Percentiles rank a stretch among this genome's conserved stretches.
phyloP scores from a whole-genome alignment of 2,329 filamentous ascomycete genomes.

The Cryphonectria japonica region DNA sequence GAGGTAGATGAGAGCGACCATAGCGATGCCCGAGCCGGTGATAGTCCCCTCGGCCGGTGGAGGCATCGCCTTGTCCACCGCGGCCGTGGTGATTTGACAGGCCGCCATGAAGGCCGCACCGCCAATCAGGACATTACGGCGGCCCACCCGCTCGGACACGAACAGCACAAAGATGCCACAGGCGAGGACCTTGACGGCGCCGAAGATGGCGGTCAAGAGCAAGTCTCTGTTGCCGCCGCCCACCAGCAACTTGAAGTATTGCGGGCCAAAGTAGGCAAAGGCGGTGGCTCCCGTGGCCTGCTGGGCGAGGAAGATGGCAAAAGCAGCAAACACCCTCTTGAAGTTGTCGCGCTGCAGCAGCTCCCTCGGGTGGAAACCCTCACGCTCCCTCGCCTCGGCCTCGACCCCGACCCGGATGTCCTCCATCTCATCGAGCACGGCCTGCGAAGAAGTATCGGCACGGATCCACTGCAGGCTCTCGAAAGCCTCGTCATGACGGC shows the following conservation, averaged over 20 bases:
- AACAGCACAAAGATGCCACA: slow-evolving; percentile 57
- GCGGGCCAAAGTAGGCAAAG: slow-evolving; percentile 58
- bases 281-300: slow-evolving; percentile 59
- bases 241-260: slow-evolving; percentile 57
- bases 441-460: slow-evolving; percentile 42
- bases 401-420: slow-evolving; percentile 53
- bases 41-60: slow-evolving; percentile 37
- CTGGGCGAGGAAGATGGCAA: slow-evolving; percentile 54
- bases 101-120: slow-evolving; percentile 50
- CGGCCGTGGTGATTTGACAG: slow-evolving; percentile 49
- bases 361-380: slow-evolving; percentile 48
- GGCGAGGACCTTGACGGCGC: slow-evolving; percentile 55
- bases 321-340: slow-evolving; percentile 47
- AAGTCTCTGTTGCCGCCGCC: slow-evolving; percentile 49
- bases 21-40: slow-evolving; percentile 50
- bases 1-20: slow-evolving; percentile 58
- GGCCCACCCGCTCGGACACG: slow-evolving; percentile 52
- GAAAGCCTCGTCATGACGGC: slow-evolving; percentile 50
- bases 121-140: slow-evolving; percentile 45
- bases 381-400: slow-evolving; percentile 48
- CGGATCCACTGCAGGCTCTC: slow-evolving; percentile 55
- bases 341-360: slow-evolving; percentile 50
- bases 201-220: slow-evolving; percentile 57
- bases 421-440: slow-evolving; percentile 49
- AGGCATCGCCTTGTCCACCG: slow-evolving; percentile 47